These are phyloP conservation scores for Cyberlindnera mrakii DNA, from an alignment of 805 yeast species.

Conservation along the genomic window DNA sequence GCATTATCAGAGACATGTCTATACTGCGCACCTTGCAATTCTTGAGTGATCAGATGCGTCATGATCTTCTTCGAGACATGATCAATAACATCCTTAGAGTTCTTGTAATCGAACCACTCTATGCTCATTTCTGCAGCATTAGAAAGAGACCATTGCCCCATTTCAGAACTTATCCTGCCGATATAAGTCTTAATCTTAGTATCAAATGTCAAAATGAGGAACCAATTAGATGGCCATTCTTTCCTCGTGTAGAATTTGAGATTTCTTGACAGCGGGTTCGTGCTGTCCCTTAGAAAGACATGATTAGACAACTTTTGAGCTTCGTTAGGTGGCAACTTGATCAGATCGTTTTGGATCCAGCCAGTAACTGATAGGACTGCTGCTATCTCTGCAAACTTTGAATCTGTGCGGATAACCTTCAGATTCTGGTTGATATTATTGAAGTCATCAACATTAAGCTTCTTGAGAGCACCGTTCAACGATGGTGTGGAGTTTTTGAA, in stretches of 20 bases:
- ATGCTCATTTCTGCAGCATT: conserved; percentile 6
- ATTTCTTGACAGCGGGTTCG: conserved; percentile 2
- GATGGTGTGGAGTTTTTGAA: conserved; percentile 40
- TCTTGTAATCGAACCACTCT: conserved; percentile 22
- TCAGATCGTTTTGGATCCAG: conserved; percentile 58
- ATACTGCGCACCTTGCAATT: conserved; percentile 7
- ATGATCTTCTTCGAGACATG: conserved; percentile 15
- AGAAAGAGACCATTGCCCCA: conserved; percentile 11
- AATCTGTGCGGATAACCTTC: conserved; percentile 12
- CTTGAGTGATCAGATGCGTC: conserved; percentile 12
- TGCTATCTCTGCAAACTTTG: conserved; percentile 37
- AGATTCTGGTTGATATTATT: conserved; percentile 19
- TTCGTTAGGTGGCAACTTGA: conserved; percentile 46
- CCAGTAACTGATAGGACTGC: conserved; percentile 57
- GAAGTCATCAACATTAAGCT: conserved; percentile 22
- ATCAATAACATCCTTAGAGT: conserved; percentile 10
- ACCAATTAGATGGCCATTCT: conserved; percentile 35
- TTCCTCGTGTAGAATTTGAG: conserved; percentile 31
- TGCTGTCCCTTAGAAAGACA: conserved; percentile 2
- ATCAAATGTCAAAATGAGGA: conserved; percentile 27
- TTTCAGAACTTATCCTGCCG: conserved; percentile 23
- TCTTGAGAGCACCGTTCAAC: conserved; percentile 17
- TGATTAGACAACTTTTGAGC: conserved; percentile 23
- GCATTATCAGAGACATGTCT: conserved; percentile 6
- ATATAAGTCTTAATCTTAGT: conserved; percentile 27